Conservation (phyloP, 140 eudicot genomes). For the Eryngium alpinum region DNA sequence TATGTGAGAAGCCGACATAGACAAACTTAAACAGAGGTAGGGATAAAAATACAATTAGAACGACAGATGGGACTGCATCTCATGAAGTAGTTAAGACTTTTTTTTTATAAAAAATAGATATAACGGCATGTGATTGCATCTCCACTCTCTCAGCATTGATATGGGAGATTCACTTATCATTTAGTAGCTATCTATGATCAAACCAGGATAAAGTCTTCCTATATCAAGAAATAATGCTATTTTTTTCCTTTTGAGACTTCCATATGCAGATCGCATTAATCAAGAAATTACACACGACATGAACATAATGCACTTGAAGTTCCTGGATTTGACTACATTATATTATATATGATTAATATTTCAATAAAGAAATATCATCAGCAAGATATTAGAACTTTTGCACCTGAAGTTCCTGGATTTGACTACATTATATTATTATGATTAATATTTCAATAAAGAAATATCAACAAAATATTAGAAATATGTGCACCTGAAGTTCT, state of each 20-base stretch:
- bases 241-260: neutral
- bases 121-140: neutral
- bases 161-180: neutral
- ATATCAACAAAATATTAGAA: neutral
- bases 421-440: constrained; percentile 24
- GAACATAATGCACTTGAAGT: too few species aligned
- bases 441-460: neutral
- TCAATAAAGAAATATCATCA: neutral
- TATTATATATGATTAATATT: neutral
- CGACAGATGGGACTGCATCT: neutral
- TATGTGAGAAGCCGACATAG: neutral
- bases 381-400: constrained; percentile 8
- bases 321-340: too few species aligned
- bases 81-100: too few species aligned
- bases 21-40: neutral
- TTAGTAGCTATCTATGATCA: neutral
- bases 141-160: neutral
- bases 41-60: neutral
- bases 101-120: too few species aligned
- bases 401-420: constrained; percentile 79
- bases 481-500: constrained; percentile 63
- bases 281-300: too few species aligned
- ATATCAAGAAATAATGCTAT: neutral
- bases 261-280: neutral
- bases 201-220: neutral